Base-by-base conservation (phyloP, 129 eudicot species). In the Apium graveolens region DNA sequence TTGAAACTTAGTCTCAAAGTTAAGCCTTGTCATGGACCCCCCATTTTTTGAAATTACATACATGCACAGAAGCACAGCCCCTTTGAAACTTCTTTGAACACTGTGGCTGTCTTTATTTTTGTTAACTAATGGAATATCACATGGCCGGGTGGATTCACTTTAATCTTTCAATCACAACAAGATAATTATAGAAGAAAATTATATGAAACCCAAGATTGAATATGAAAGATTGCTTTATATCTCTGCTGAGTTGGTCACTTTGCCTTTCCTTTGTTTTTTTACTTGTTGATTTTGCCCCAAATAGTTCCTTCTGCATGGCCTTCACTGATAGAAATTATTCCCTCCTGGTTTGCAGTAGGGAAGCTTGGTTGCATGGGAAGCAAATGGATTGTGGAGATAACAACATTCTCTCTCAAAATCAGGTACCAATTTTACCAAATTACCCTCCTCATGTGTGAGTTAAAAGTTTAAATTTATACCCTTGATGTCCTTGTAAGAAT, bases 281-380 rank as follows among this genome's bases (percentile, higher is more conserved):
- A n/a, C 26, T 39, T 39, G 38, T 66, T 66, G 72, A 66, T 74
- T 74, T 74, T 44, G 60, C 60, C 57, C 49, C 76, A 60, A 35
- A 26, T 5, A 17, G 83, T 73, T 81, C 41, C 41, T 78, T 81
- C 10, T 87, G 83, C 81, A 85, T 85, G 90, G 87, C 87, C 85
- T 88, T 87, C 86, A 86, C 88, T 86, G 79, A 88, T 80, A 75
- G 73, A 24, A 79, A 81, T 83, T 85, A 89, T 87, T 87, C 93
- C 79, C 74, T 85, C 55, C 76, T 79, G 38, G 77, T 83, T 44
- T 87, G 84, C 79, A 79, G 91, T 85, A 90, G 92, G 82, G 97
- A 94, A 88, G 90, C 82, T 91, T 91, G 96, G 91, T 84, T 94
- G 91, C 90, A 94, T 85, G 89, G 88, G 76, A 91, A 86, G 80